Percentiles rank a stretch among this genome's conserved stretches.
These are phyloP conservation scores for Sarocladium brachiariae DNA, from an alignment of 2,329 filamentous ascomycete genomes.

Conservation along the genomic window DNA sequence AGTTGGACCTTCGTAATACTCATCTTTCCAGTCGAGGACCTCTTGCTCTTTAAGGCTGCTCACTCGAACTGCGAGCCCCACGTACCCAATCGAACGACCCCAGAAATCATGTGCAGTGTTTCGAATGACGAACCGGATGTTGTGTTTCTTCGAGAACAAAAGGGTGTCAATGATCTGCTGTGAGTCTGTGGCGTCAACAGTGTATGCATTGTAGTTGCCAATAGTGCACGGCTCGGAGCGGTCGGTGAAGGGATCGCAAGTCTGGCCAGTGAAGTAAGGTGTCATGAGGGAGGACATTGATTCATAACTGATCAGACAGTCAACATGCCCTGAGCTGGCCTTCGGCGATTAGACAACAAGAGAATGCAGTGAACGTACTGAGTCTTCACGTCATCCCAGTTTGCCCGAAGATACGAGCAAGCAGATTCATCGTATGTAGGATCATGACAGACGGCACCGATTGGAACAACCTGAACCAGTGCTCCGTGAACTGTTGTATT, in stretches of 20 bases:
- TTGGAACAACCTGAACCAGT: conserved; percentile 44
- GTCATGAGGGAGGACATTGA: conserved; percentile 21
- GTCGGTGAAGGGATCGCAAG: conserved; percentile 26
- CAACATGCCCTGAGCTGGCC: too few relatives aligned
- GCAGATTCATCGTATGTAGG: conserved; percentile 34
- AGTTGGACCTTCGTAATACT: conserved; percentile 41
- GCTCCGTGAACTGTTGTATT: conserved; percentile 44
- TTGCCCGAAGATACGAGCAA: conserved; percentile 31
- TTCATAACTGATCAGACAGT: neutral
- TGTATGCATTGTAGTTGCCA: conserved; percentile 32
- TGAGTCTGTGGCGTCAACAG: conserved; percentile 36
- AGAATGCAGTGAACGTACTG: conserved; percentile 24
- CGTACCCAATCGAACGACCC: conserved; percentile 25
- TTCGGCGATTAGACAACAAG: too few relatives aligned
- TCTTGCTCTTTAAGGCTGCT: conserved; percentile 34
- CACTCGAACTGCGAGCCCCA: conserved; percentile 33
- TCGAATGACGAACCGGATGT: conserved; percentile 16
- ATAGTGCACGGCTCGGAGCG: conserved; percentile 30
- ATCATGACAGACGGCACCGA: conserved; percentile 46
- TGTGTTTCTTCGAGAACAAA: conserved; percentile 27
- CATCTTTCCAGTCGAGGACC: conserved; percentile 33
- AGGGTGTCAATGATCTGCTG: conserved; percentile 12
- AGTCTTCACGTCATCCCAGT: conserved; percentile 27
- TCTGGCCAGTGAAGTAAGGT: conserved; percentile 23
- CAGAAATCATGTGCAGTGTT: conserved; percentile 25